Conservation (phyloP, 352 stramenopile species). For the Blastocystis hominis region DNA sequence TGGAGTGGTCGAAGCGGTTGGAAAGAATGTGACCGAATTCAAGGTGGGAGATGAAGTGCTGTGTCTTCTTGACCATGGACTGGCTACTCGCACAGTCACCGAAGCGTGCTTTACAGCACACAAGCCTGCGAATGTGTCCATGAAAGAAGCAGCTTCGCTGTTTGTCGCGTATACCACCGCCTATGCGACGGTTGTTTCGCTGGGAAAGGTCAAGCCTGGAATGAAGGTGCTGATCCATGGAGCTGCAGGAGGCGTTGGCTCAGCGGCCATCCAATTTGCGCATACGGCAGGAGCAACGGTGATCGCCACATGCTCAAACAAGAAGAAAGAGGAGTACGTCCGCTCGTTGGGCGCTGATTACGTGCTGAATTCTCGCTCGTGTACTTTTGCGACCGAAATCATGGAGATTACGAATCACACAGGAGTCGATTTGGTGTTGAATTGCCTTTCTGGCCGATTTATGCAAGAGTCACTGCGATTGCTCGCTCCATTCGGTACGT, state of each 20-base stretch:
- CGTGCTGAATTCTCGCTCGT: slow-evolving; percentile 39
- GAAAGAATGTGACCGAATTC: slow-evolving; percentile 43
- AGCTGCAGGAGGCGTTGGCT: slow-evolving; percentile 46
- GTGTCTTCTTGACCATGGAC: slow-evolving; percentile 11
- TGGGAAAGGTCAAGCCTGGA: slow-evolving; percentile 16
- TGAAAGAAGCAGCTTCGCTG: slow-evolving; percentile 7
- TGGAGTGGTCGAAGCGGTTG: slow-evolving; percentile 29
- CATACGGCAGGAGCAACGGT: slow-evolving; percentile 19
- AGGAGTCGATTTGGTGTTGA: slow-evolving; percentile 41
- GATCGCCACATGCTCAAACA: slow-evolving; percentile 49
- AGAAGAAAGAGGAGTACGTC: slow-evolving; percentile 57
- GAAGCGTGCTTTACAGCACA: not conserved
- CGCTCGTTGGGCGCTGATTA: not conserved
- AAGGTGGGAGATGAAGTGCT: slow-evolving; percentile 46
- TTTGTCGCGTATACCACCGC: slow-evolving; percentile 53
- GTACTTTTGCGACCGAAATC: slow-evolving; percentile 5
- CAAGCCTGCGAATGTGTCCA: slow-evolving; percentile 28
- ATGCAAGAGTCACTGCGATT: slow-evolving; percentile 37
- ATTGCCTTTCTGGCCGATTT: slow-evolving; percentile 21
- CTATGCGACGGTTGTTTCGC: slow-evolving; percentile 26
- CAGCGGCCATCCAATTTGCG: slow-evolving; percentile 36
- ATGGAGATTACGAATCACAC: not conserved
- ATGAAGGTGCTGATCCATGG: slow-evolving; percentile 42
- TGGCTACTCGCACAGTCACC: slow-evolving; percentile 12
- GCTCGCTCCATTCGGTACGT: slow-evolving; percentile 39